Base-by-base conservation (phyloP, 495 filamentous ascomycete species). In the Penicillium malachiteum region DNA sequence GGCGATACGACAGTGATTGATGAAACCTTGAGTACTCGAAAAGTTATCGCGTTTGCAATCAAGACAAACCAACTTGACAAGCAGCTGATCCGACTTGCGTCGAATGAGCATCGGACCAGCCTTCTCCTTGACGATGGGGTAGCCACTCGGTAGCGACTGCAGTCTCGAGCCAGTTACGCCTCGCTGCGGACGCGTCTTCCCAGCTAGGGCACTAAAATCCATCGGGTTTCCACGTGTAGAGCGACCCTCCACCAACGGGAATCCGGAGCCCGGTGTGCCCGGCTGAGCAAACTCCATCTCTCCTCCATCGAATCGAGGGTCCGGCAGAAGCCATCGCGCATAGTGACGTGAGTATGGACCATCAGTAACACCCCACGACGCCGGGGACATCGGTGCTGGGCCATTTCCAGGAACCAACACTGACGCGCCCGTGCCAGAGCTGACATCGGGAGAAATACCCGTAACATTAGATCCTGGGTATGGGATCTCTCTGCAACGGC, bases 1-100 rank as follows among this genome's bases (percentile, higher is more conserved):
- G 8, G 92, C 90, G 53, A 98, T 97, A 40, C 94, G 91, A 64
- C 92, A 97, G 64, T 98, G 94, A 61, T 98, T 98, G 75, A 98
- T 93, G 65, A 98, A 97, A 3, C 94, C 94, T 69, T 98, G 94
- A 1, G 90, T 90, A 70, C 91, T 96, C 42, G 88, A 91, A 69
- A 97, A 97, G 67, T 97, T 88, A 72, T 87, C 87, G 52, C 91
- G 78, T 40, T 89, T 82, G 64, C 94, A 98, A 65, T 94, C 88
- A 48, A 92, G 77, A 73, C 94, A 98, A 47, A 93, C 84, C 43
- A 97, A 81, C 71, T 95, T 95, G 38, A 88, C 85, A 57, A 79
- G 62, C 44, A 83, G 69, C 21, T 78, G 78, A 65, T 88, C 85
- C 43, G 80, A 80, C 41, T 81, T 80, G 57, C 84, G 80, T 56